A percentile compares a stretch with the other conserved stretches of the same genome.
These are phyloP conservation scores for Isoetes taiwanensis DNA, from an alignment of 75 land plant species.

Conservation along the genomic window DNA sequence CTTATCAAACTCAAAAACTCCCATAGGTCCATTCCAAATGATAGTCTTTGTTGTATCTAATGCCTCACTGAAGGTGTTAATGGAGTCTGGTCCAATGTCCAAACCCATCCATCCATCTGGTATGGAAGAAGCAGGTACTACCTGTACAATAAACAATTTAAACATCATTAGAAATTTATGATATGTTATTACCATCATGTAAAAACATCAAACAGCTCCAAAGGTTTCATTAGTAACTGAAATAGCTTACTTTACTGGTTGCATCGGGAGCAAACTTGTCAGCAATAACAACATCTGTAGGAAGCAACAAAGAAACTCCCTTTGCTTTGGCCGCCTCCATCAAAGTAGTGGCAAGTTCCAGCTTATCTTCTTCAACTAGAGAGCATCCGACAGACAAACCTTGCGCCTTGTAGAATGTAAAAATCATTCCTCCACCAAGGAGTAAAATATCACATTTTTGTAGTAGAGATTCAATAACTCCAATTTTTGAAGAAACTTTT, in stretches of 20 bases:
- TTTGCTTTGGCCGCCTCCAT: slow-evolving; percentile 43
- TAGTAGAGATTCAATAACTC: slow-evolving; percentile 72
- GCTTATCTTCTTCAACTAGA: slow-evolving; percentile 63
- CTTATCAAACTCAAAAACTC: slow-evolving; percentile 76
- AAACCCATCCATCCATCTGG: slow-evolving; percentile 92
- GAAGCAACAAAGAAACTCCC: slow-evolving; percentile 47
- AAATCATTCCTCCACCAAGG: slow-evolving; percentile 66
- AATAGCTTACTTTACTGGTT: slow-evolving; percentile 36
- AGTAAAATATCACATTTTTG: slow-evolving; percentile 44
- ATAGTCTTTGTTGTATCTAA: slow-evolving; percentile 71
- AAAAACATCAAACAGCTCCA: too few species aligned
- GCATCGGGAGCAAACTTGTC: slow-evolving; percentile 71
- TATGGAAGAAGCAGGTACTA: slow-evolving; percentile 45
- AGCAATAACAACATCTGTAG: slow-evolving; percentile 56
- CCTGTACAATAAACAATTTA: too few species aligned
- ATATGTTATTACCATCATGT: too few species aligned
- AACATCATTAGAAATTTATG: too few species aligned
- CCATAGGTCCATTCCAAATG: slow-evolving; percentile 92
- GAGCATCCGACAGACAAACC: slow-evolving; percentile 48
- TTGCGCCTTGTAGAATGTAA: slow-evolving; percentile 67
- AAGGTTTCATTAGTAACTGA: too few species aligned
- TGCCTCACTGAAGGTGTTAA: slow-evolving; percentile 60
- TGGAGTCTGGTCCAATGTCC: slow-evolving; percentile 76
- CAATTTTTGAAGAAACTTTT: slow-evolving; percentile 79
- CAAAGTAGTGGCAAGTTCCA: slow-evolving; percentile 47